A percentile compares a stretch with the other conserved stretches of the same genome.
phyloP scores from a whole-genome alignment of 306 rosid species.

The Acacia confusa region DNA sequence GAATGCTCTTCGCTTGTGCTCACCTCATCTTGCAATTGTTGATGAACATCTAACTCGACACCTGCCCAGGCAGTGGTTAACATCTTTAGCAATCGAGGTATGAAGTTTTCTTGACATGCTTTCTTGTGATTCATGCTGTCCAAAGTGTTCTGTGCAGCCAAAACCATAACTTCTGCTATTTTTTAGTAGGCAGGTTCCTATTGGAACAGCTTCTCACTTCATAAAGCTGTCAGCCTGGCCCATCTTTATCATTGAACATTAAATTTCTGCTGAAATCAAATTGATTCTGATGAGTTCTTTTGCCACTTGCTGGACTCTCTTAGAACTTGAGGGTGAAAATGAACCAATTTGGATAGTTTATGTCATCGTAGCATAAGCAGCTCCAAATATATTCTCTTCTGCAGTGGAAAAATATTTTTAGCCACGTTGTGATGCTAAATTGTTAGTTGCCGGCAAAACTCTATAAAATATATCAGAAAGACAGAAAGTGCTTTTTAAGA shows the following conservation, averaged over 20 bases:
- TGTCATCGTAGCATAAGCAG: too few relatives aligned
- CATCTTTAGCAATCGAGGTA: slow-evolving; percentile 77
- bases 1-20: slow-evolving; percentile 86
- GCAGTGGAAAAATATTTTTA: not conserved
- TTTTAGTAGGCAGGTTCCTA: not conserved
- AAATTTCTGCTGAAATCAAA: too few relatives aligned
- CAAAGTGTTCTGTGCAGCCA: not conserved
- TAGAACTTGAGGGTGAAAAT: too few relatives aligned
- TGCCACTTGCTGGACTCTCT: too few relatives aligned
- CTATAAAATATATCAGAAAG: not conserved
- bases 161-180: not conserved
- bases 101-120: slow-evolving; percentile 1
- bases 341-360: too few relatives aligned
- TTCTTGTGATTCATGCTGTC: not conserved
- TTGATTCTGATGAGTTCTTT: too few relatives aligned
- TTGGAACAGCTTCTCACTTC: too few relatives aligned
- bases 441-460: not conserved
- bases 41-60: slow-evolving; percentile 92
- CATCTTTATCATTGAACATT: too few relatives aligned
- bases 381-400: too few relatives aligned
- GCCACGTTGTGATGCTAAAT: not conserved
- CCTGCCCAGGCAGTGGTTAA: slow-evolving; percentile 84
- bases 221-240: too few relatives aligned
- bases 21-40: slow-evolving; percentile 91
- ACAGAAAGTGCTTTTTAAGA: not conserved